These are phyloP conservation scores for Polysphondylium violaceum DNA, from an alignment of 78 protist species.

Conservation along the genomic window DNA sequence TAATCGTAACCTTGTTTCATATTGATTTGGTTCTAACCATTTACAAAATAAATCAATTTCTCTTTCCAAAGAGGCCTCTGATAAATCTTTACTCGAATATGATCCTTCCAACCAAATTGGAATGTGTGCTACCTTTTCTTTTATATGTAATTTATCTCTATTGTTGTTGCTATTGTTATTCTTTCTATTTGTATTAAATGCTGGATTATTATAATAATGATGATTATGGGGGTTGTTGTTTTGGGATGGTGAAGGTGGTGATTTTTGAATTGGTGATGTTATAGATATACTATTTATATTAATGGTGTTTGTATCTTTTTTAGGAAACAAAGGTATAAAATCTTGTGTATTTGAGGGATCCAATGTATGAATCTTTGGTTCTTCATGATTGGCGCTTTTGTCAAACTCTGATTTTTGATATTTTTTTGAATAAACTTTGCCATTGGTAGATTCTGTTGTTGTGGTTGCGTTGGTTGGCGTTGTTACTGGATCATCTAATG, in stretches of 20 bases:
- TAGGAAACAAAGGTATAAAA: too few relatives aligned
- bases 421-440: too few relatives aligned
- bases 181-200: background rate
- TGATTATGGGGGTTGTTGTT: background rate
- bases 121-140: background rate
- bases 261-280: background rate
- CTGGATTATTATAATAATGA: background rate
- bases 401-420: background rate
- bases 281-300: background rate
- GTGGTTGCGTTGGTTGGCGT: background rate
- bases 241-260: constrained; percentile 7
- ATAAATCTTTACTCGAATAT: constrained; percentile 6
- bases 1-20: constrained; percentile 44
- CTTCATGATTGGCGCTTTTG: too few relatives aligned
- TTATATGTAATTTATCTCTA: background rate
- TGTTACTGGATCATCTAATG: background rate
- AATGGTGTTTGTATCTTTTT: too few relatives aligned
- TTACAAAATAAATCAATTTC: constrained; percentile 49
- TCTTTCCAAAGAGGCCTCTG: constrained; percentile 1
- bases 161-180: background rate
- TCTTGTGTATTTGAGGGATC: too few relatives aligned
- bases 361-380: too few relatives aligned
- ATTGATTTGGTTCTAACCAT: constrained; percentile 51
- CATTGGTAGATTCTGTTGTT: constrained; percentile 5
- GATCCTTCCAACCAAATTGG: constrained; percentile 49